phyloP scores from a whole-genome alignment of 2,329 filamentous ascomycete species.

The Colletotrichum aenigma region DNA sequence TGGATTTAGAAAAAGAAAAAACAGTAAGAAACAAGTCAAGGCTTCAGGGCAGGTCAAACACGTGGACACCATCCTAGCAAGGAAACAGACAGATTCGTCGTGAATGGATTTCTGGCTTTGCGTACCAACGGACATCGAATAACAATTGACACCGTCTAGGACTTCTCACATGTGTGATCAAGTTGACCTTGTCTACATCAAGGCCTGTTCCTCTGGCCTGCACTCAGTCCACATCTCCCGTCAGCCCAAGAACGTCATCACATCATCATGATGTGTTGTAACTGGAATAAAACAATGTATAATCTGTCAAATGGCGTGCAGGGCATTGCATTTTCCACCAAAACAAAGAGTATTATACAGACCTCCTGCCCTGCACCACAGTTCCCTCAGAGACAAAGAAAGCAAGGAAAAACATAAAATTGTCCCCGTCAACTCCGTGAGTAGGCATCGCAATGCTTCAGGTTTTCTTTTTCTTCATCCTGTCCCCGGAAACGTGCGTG shows the following conservation, averaged over 20 bases:
- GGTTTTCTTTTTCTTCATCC: not conserved
- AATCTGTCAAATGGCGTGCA: constrained; percentile 11
- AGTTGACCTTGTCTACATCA: not conserved
- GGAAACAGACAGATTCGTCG: not conserved
- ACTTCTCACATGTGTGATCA: not conserved
- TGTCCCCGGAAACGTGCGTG: not conserved
- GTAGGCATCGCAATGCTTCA: constrained; percentile 16
- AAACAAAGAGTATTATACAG: constrained; percentile 20
- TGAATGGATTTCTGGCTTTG: not conserved
- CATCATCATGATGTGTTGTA: not conserved
- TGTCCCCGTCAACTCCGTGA: constrained; percentile 19
- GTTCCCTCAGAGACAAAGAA: not conserved
- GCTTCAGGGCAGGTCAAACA: not conserved
- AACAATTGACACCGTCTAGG: not conserved
- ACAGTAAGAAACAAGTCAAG: not conserved
- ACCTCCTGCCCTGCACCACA: not conserved
- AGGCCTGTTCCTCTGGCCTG: not conserved
- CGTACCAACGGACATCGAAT: not conserved
- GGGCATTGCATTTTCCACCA: not conserved
- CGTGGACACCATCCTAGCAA: not conserved
- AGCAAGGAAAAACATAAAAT: constrained; percentile 9
- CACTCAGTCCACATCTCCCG: not conserved
- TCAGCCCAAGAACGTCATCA: not conserved
- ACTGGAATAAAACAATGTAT: constrained; percentile 4
- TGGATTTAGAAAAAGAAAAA: not conserved